These are phyloP conservation scores for Penicillium coffeae DNA, from an alignment of 495 filamentous ascomycete genomes.

Conservation along the genomic window DNA sequence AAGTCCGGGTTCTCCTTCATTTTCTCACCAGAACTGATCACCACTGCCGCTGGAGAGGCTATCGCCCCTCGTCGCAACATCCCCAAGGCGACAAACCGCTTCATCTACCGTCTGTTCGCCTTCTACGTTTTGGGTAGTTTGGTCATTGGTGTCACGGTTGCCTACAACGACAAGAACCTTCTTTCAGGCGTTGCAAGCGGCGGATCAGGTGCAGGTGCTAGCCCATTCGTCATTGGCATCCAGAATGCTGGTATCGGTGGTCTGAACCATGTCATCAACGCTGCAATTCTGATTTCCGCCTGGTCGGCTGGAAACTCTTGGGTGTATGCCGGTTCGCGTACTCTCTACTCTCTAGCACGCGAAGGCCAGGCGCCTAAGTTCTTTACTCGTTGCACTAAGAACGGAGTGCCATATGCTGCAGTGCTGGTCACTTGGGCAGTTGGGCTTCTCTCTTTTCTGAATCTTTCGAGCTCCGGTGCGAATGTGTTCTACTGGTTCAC, in stretches of 20 bases:
- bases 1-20: constrained; percentile 49
- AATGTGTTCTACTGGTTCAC: constrained; percentile 56
- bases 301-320: constrained; percentile 71
- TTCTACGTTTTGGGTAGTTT: constrained; percentile 64
- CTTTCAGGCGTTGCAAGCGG: constrained; percentile 44
- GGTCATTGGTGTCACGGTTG: constrained; percentile 52
- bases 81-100: constrained; percentile 71
- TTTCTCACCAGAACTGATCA: constrained; percentile 69
- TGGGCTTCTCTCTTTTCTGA: constrained; percentile 49
- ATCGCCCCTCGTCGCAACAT: constrained; percentile 71
- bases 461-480: constrained; percentile 33
- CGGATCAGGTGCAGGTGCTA: constrained; percentile 43
- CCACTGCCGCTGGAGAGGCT: constrained; percentile 77
- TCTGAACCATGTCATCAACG: constrained; percentile 73
- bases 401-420: constrained; percentile 48
- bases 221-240: constrained; percentile 57
- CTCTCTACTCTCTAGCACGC: constrained; percentile 69
- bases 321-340: constrained; percentile 69
- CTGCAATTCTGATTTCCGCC: constrained; percentile 63
- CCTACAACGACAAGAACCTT: constrained; percentile 49
- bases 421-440: constrained; percentile 45
- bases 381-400: constrained; percentile 35
- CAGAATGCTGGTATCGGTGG: constrained; percentile 57
- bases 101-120: constrained; percentile 78
- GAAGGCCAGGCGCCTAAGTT: constrained; percentile 61